Evolutionary conservation across 352 stramenopile genomes (phyloP).

Genomic region (Phytophthora meadii): DNA sequence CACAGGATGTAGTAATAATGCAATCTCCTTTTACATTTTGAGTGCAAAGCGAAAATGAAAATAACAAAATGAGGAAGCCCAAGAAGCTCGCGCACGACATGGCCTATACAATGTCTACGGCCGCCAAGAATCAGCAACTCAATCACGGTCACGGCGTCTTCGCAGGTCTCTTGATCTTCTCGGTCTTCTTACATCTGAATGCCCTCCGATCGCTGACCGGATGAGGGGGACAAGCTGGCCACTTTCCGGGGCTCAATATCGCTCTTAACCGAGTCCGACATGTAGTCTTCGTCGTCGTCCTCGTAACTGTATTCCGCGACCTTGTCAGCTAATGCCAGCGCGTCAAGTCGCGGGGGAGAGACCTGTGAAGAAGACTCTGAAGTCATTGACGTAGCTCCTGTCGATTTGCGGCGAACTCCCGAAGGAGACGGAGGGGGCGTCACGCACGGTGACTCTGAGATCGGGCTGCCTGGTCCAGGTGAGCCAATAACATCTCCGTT

Average conservation of each 20-base stretch:
- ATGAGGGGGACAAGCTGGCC: slow-evolving; percentile 53
- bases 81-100: slow-evolving; percentile 18
- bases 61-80: slow-evolving; percentile 47
- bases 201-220: slow-evolving; percentile 61
- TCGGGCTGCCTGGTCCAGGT: slow-evolving; percentile 63
- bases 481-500: slow-evolving; percentile 55
- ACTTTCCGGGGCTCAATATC: slow-evolving; percentile 80
- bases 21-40: slow-evolving; percentile 44
- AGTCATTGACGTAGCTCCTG: slow-evolving; percentile 47
- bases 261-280: slow-evolving; percentile 82
- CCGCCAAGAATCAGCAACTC: slow-evolving; percentile 7
- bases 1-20: slow-evolving; percentile 17
- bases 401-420: slow-evolving; percentile 45
- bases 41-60: slow-evolving; percentile 45
- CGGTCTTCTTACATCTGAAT: slow-evolving; percentile 72
- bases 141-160: slow-evolving; percentile 21
- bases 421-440: slow-evolving; percentile 61
- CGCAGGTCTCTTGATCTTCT: slow-evolving; percentile 18
- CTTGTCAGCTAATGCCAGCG: slow-evolving; percentile 52
- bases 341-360: slow-evolving; percentile 49
- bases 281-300: slow-evolving; percentile 67
- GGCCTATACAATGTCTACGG: slow-evolving; percentile 21
- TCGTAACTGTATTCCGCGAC: slow-evolving; percentile 42
- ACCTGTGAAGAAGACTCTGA: slow-evolving; percentile 54
- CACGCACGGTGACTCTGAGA: slow-evolving; percentile 37